These are phyloP conservation scores for Xylaria cubensis DNA, from an alignment of 495 filamentous ascomycete genomes.

Conservation along the genomic window DNA sequence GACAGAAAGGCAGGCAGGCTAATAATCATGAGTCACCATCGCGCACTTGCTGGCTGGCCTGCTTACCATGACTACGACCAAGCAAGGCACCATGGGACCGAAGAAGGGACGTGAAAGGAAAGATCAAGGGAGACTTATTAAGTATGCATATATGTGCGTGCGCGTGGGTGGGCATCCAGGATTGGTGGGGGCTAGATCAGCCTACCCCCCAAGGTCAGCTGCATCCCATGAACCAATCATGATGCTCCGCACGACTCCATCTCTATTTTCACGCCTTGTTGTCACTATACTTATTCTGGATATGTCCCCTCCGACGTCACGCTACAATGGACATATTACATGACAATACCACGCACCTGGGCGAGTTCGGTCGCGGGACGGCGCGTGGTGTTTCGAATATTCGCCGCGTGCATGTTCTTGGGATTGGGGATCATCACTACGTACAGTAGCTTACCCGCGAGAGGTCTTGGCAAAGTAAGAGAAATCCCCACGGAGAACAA, in stretches of 20 bases:
- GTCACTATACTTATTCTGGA: neutral
- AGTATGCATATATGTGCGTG: neutral
- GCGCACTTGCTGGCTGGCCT: too few species aligned
- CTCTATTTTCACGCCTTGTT: neutral
- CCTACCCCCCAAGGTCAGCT: constrained; percentile 10
- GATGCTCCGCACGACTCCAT: constrained; percentile 3
- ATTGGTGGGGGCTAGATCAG: neutral
- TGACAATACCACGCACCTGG: neutral
- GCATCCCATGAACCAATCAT: constrained; percentile 1
- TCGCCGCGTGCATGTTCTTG: neutral
- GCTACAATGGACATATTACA: neutral
- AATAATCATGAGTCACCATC: neutral
- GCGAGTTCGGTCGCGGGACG: neutral
- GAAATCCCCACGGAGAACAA: neutral
- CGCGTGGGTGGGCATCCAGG: neutral
- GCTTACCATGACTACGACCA: neutral
- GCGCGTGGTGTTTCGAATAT: neutral
- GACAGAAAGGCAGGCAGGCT: neutral
- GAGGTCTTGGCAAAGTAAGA: neutral
- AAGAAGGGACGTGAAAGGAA: neutral
- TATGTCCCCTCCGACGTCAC: neutral
- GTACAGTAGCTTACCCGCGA: neutral
- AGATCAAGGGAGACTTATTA: neutral
- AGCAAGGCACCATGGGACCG: constrained; percentile 9
- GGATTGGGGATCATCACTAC: too few species aligned